Evolutionary conservation across 2,329 filamentous ascomycete species (phyloP).

Genomic region (Phyllachora maydis): DNA sequence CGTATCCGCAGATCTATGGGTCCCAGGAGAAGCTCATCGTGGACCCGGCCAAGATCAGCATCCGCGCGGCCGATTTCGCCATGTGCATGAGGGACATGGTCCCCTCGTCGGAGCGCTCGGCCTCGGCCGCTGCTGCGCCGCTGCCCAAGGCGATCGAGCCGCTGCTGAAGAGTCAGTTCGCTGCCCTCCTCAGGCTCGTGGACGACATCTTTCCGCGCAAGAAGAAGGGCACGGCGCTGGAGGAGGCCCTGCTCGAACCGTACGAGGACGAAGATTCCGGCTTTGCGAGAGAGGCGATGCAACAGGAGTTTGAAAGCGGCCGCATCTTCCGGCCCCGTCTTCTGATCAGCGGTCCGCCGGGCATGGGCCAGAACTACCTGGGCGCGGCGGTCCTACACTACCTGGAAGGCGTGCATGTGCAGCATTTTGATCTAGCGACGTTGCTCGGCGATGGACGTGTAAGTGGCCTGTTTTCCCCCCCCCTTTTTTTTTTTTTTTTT

Average conservation of each 20-base stretch:
- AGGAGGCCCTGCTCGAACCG: constrained; percentile 84
- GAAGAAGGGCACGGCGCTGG: constrained; percentile 71
- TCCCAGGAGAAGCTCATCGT: constrained; percentile 81
- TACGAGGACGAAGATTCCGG: constrained; percentile 65
- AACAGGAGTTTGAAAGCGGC: constrained; percentile 65
- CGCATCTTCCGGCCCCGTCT: constrained; percentile 77
- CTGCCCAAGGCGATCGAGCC: constrained; percentile 66
- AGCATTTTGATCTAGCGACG: constrained; percentile 80
- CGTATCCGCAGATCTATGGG: constrained; percentile 88
- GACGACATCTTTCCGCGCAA: constrained; percentile 64
- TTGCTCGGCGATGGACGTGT: constrained; percentile 67
- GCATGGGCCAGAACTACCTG: constrained; percentile 90
- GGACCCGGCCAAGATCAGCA: constrained; percentile 61
- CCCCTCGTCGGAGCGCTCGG: constrained; percentile 80
- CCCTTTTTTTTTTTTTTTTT: too few species aligned
- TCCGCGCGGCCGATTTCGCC: constrained; percentile 92
- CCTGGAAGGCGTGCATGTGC: constrained; percentile 84
- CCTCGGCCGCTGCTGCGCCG: constrained; percentile 64
- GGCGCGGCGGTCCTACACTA: constrained; percentile 71
- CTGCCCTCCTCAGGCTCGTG: constrained; percentile 44
- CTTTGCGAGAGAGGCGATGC: constrained; percentile 61
- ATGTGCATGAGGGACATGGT: constrained; percentile 91
- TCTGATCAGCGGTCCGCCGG: constrained; percentile 58
- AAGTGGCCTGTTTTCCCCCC: too few species aligned
- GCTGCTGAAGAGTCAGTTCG: constrained; percentile 53